These are phyloP conservation scores for Phytophthora lateralis DNA, from an alignment of 352 stramenopile genomes.

Conservation along the genomic window DNA sequence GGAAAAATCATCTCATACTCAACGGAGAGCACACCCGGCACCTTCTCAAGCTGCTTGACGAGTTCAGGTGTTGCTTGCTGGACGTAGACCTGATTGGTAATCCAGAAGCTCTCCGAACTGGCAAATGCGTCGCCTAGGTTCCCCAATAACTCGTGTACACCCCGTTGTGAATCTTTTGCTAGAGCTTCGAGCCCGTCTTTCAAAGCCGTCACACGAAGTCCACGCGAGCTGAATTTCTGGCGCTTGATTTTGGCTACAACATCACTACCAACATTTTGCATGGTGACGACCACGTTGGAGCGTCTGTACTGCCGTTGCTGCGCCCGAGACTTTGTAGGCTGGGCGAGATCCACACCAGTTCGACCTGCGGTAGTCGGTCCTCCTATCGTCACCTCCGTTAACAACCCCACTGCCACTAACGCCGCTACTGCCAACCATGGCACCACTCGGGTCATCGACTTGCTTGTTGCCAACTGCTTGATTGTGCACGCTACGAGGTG, in stretches of 20 bases:
- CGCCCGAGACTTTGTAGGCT: constrained; percentile 25
- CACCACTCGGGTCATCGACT: constrained; percentile 20
- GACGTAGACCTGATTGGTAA: constrained; percentile 69
- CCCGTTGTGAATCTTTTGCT: constrained; percentile 40
- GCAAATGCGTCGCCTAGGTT: constrained; percentile 31
- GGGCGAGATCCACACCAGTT: background rate
- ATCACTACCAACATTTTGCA: constrained; percentile 38
- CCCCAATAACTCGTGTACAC: constrained; percentile 33
- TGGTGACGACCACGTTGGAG: constrained; percentile 59
- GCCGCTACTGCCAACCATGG: constrained; percentile 16
- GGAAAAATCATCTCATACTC: constrained; percentile 50
- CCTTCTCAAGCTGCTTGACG: constrained; percentile 49
- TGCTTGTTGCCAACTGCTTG: background rate
- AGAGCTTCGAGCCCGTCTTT: constrained; percentile 44
- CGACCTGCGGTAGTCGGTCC: constrained; percentile 9
- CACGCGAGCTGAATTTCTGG: constrained; percentile 44
- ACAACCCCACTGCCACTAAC: constrained; percentile 10
- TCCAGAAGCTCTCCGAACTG: constrained; percentile 53
- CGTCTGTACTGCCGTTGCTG: constrained; percentile 34
- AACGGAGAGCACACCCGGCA: constrained; percentile 46
- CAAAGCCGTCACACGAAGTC: constrained; percentile 34
- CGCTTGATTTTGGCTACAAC: constrained; percentile 38
- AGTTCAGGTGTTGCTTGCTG: constrained; percentile 47
- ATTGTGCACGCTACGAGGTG: background rate
- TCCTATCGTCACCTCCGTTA: constrained; percentile 8